A percentile compares a stretch with the other conserved stretches of the same genome.
Conservation (phyloP, 192 early-diverging fungal genomes). For the Diversispora eburnea region DNA sequence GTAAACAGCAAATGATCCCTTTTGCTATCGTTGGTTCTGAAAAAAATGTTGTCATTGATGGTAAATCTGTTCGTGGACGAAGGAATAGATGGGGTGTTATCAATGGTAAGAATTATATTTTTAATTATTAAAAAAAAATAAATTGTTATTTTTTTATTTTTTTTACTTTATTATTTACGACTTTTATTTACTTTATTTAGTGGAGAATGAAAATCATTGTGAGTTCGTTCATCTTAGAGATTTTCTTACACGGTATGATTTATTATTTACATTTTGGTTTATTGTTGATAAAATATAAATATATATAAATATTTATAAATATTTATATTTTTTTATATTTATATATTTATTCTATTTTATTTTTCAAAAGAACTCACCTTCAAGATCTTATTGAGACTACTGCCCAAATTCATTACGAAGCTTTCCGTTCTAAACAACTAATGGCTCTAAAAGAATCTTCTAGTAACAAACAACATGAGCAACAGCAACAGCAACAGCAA, state of each 20-base stretch:
- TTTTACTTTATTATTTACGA: background rate
- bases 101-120: conserved; percentile 50
- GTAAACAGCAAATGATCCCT: conserved; percentile 69
- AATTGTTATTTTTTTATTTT: background rate
- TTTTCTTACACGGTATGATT: conserved; percentile 59
- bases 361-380: conserved; percentile 75
- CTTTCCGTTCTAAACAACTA: conserved; percentile 79
- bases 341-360: background rate
- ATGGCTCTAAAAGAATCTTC: conserved; percentile 54
- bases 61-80: conserved; percentile 84
- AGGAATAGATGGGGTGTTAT: conserved; percentile 88
- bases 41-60: conserved; percentile 78
- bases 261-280: background rate
- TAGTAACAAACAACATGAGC: conserved; percentile 33
- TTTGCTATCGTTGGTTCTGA: conserved; percentile 95
- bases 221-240: conserved; percentile 94
- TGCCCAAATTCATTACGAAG: conserved; percentile 90
- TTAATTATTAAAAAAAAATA: background rate
- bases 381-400: conserved; percentile 97
- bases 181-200: conserved; percentile 36
- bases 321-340: too few species aligned
- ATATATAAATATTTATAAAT: background rate
- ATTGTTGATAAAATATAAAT: background rate
- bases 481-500: background rate
- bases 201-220: conserved; percentile 92